A percentile compares a stretch with the other conserved stretches of the same genome.
Conservation (phyloP, 208 protist species). For the Crithidia acanthocephali region DNA sequence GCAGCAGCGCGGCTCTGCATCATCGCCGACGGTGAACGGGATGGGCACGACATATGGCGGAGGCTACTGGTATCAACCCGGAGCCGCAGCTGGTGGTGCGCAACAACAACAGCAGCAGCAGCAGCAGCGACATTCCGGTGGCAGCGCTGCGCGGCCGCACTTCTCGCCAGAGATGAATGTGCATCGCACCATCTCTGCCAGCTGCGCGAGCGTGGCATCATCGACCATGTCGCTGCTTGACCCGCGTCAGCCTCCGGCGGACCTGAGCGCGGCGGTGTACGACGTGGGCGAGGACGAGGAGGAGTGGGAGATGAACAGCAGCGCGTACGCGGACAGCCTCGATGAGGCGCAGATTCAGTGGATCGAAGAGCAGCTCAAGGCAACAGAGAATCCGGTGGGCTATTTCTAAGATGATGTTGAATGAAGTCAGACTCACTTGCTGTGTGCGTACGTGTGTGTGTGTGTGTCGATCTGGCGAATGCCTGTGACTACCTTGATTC, state of each 20-base stretch:
- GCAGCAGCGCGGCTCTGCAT: slow-evolving; percentile 10
- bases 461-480: too few species aligned
- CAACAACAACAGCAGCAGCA: neutral
- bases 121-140: neutral
- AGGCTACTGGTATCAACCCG: slow-evolving; percentile 38
- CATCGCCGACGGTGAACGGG: slow-evolving; percentile 13
- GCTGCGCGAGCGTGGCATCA: slow-evolving; percentile 29
- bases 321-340: slow-evolving; percentile 80
- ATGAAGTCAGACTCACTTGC: too few species aligned
- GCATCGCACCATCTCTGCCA: slow-evolving; percentile 18
- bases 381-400: slow-evolving; percentile 59
- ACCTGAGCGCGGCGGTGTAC: slow-evolving; percentile 14
- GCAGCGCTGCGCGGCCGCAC: neutral
- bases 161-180: neutral
- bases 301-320: slow-evolving; percentile 81
- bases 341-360: slow-evolving; percentile 78
- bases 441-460: too few species aligned
- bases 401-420: slow-evolving; percentile 58
- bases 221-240: slow-evolving; percentile 35
- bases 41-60: slow-evolving; percentile 25
- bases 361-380: slow-evolving; percentile 77
- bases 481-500: too few species aligned
- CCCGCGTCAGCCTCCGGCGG: slow-evolving; percentile 8
- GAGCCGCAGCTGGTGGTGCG: neutral
- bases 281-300: slow-evolving; percentile 28